Conservation (phyloP, 345 rosid species). For the Brassica juncea region DNA sequence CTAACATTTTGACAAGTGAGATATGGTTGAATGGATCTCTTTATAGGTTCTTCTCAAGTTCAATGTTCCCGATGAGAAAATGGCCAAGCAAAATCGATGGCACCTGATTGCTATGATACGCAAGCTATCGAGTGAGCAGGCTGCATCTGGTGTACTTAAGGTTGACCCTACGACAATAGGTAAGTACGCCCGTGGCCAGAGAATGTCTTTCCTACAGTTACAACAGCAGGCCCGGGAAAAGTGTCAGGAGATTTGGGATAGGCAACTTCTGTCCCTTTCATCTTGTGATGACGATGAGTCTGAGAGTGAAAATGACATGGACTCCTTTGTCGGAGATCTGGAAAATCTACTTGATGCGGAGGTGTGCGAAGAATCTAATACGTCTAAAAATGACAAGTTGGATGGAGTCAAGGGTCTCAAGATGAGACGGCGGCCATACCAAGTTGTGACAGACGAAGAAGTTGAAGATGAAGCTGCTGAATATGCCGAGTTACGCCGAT, state of each 20-base stretch:
- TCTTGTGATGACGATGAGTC: conserved; percentile 76
- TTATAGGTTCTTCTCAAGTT: conserved; percentile 89
- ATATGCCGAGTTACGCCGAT: conserved; percentile 79
- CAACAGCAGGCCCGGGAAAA: conserved; percentile 99
- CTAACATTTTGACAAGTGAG: background rate
- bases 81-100: conserved; percentile 93
- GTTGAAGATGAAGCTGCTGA: conserved; percentile 95
- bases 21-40: conserved; percentile 15
- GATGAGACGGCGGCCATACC: conserved; percentile 80
- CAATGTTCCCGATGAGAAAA: conserved; percentile 84
- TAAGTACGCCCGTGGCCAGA: conserved; percentile 95
- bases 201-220: conserved; percentile 96
- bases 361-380: conserved; percentile 67
- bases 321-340: conserved; percentile 96
- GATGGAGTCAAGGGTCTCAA: conserved; percentile 86
- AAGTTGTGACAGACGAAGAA: conserved; percentile 83
- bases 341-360: conserved; percentile 98
- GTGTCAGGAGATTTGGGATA: conserved; percentile 98
- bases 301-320: conserved; percentile 91
- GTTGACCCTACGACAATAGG: conserved; percentile 91
- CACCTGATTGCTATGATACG: conserved; percentile 99
- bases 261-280: conserved; percentile 81
- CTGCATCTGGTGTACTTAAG: conserved; percentile 79
- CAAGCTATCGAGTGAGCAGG: conserved; percentile 97
- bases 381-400: conserved; percentile 60